Evolutionary conservation across 768 basidiomycete genomes (phyloP).

Genomic region (Rubroboletus pulcherrimus): DNA sequence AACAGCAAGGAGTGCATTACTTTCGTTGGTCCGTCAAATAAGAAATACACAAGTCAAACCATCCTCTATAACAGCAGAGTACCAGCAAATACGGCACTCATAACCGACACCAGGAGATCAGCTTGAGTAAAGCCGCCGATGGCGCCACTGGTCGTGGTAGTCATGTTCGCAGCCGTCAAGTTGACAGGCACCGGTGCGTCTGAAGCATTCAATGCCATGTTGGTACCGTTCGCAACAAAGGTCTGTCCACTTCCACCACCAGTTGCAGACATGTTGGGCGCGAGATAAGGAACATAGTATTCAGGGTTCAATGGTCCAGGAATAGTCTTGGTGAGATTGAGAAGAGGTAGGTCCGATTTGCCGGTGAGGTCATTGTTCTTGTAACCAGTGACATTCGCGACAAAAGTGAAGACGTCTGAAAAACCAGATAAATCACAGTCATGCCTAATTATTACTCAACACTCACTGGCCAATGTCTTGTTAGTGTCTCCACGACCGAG

Average conservation of each 20-base stretch:
- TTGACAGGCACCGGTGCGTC: constrained; percentile 37
- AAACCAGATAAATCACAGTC: background rate
- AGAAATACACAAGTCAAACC: background rate
- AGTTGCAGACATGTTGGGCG: constrained; percentile 34
- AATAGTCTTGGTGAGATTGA: constrained; percentile 36
- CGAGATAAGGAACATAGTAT: constrained; percentile 39
- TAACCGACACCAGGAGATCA: constrained; percentile 4
- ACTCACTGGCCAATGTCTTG: constrained; percentile 27
- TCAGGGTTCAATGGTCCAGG: constrained; percentile 41
- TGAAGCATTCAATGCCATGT: constrained; percentile 31
- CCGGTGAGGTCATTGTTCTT: constrained; percentile 34
- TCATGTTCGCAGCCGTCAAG: constrained; percentile 26
- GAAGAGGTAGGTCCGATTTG: constrained; percentile 29
- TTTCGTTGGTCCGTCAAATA: constrained; percentile 1
- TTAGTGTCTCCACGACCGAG: constrained; percentile 56
- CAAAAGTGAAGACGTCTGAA: constrained; percentile 49
- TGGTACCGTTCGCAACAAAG: constrained; percentile 31
- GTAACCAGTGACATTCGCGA: constrained; percentile 46
- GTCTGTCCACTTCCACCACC: constrained; percentile 41
- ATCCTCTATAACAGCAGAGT: constrained; percentile 13
- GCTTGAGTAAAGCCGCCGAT: background rate
- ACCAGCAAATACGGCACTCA: constrained; percentile 10
- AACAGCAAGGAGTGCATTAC: constrained; percentile 5
- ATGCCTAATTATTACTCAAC: background rate
- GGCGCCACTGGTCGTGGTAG: constrained; percentile 2